Base-by-base conservation (phyloP, 2,329 filamentous ascomycete genomes). In the Cercospora nicotianae region DNA sequence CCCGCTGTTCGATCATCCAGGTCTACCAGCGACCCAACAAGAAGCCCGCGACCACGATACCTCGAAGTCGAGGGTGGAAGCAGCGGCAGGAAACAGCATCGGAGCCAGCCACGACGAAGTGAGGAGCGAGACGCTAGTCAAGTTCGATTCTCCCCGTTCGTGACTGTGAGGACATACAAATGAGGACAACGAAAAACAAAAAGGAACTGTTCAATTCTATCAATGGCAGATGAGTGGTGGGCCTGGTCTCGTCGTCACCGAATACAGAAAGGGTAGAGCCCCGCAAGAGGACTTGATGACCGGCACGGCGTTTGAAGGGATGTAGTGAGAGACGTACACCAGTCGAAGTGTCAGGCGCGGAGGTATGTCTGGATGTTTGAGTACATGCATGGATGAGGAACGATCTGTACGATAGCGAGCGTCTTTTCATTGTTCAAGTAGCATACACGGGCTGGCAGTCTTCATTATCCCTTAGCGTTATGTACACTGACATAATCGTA, bases 151-250 rank as follows among this genome's bases (percentile, higher is more conserved):
- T 33, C 26, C 42, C 61, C 61, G 16, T 45, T 63, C 12, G 61
- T 63, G 42, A 63, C 42, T 55, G 45, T 63, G 9, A 13, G 61
- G 61, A 63, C 61, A 20, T 63, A 53, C 23, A 53, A 28, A n/a
- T 53, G 48, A 53, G n/a, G 36, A 26, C 12, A 28, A 26, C 6
- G 13, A 1, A n/a, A 13, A 6, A 3, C 48, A 28, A 26, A 8
- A 2, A 28, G 5, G 0, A n/a, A 0, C 2, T 28, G 23, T 28
- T n/a, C 1, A 2, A 26, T 8, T 4, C 1, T 28, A 53, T 28
- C 23, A 53, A 51, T 13, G 20, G 3, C 23, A 13, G 30, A 13
- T 39, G 20, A 26, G 9, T 13, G 13, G 5, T 1, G 3, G 45
- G 9, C 9, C 18, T 12, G 18, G 18, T 48, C 42, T 9, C 1